Evolutionary conservation across 805 yeast species (phyloP).

Genomic region (Monosporozyma servazzii): DNA sequence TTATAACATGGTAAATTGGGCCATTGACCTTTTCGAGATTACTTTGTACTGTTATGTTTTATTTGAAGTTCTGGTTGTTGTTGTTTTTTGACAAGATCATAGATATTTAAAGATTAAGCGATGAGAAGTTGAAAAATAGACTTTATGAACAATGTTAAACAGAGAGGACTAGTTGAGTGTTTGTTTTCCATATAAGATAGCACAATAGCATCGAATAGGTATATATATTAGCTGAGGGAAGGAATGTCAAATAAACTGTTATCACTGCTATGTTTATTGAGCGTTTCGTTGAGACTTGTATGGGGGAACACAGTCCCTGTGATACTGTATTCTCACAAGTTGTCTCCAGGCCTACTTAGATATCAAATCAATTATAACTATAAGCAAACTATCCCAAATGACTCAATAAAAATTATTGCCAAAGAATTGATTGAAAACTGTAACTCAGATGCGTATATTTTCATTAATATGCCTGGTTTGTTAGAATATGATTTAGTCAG

Average conservation of each 20-base stretch:
- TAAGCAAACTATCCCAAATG: conserved; percentile 14
- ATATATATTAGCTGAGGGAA: neutral
- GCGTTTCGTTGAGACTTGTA: neutral
- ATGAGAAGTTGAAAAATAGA: neutral
- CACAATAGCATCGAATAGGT: no score
- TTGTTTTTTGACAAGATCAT: neutral
- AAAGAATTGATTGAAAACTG: conserved; percentile 34
- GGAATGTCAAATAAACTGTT: neutral
- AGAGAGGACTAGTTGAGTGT: no score
- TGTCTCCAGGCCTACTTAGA: conserved; percentile 18
- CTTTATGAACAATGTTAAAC: neutral
- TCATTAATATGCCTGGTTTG: conserved; percentile 48
- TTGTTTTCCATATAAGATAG: no score
- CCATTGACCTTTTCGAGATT: no score
- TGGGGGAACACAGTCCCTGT: conserved; percentile 12
- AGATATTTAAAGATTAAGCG: neutral
- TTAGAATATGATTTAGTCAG: conserved; percentile 37
- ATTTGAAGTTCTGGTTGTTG: no score
- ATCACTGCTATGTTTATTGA: neutral
- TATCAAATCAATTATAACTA: conserved; percentile 15
- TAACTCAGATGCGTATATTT: conserved; percentile 46
- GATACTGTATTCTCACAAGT: conserved; percentile 13
- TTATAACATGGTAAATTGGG: no score
- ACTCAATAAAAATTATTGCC: conserved; percentile 24
- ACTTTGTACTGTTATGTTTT: no score